phyloP scores from a whole-genome alignment of 805 yeast species.

The Starmerella cellae region DNA sequence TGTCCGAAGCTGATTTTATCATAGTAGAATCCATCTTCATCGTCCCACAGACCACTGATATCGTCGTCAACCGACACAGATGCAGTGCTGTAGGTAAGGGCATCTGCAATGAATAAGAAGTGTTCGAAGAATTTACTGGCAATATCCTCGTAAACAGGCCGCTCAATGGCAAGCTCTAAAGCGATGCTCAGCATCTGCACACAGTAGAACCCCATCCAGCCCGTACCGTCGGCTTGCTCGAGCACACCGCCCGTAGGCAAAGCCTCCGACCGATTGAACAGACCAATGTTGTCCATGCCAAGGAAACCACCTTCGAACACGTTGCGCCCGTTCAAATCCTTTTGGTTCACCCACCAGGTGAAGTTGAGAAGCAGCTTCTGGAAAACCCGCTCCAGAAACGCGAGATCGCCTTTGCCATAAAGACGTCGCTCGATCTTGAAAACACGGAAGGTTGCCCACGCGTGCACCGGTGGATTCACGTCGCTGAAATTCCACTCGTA shows the following conservation, averaged over 20 bases:
- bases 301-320: conserved; percentile 90
- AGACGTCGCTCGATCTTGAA: conserved; percentile 76
- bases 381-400: conserved; percentile 80
- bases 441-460: conserved; percentile 84
- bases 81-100: conserved; percentile 59
- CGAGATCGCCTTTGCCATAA: conserved; percentile 68
- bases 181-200: conserved; percentile 88
- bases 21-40: conserved; percentile 73
- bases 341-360: conserved; percentile 96
- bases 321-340: conserved; percentile 73
- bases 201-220: conserved; percentile 93
- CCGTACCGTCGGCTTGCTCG: conserved; percentile 92
- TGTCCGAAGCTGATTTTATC: conserved; percentile 80
- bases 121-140: conserved; percentile 93
- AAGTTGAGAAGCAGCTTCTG: conserved; percentile 79
- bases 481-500: conserved; percentile 93
- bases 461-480: conserved; percentile 96
- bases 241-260: conserved; percentile 81
- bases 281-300: conserved; percentile 85
- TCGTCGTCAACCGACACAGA: conserved; percentile 32
- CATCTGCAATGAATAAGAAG: conserved; percentile 80
- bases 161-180: conserved; percentile 71
- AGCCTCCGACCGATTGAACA: conserved; percentile 85
- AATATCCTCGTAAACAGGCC: conserved; percentile 80
- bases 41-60: conserved; percentile 63